Conservation (phyloP, 106 monocot genomes). For the Ottelia alismoides region DNA sequence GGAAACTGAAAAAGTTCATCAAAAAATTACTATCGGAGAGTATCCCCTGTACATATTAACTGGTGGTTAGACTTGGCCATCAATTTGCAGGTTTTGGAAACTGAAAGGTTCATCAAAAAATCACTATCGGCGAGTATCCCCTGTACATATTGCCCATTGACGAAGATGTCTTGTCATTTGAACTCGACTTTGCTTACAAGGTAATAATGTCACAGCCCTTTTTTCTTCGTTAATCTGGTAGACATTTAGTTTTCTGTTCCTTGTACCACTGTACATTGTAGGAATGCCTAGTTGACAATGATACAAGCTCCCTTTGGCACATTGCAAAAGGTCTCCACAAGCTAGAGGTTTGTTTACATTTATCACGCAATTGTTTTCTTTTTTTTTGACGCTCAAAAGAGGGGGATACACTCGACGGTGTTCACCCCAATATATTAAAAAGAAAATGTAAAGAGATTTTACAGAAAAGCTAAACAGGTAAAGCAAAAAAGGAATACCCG, state of each 20-base stretch:
- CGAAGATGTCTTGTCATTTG: slow-evolving; percentile 94
- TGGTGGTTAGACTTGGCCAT: too few relatives aligned
- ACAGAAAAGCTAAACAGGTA: too few relatives aligned
- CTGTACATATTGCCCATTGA: slow-evolving; percentile 79
- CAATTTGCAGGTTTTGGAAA: slow-evolving; percentile 90
- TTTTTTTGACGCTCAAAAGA: too few relatives aligned
- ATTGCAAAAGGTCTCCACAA: slow-evolving; percentile 95
- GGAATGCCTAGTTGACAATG: slow-evolving; percentile 87
- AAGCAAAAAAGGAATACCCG: too few relatives aligned
- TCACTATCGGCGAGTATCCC: slow-evolving; percentile 84
- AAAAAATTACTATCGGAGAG: slow-evolving; percentile 71
- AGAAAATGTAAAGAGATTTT: too few relatives aligned
- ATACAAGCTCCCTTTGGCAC: slow-evolving; percentile 96
- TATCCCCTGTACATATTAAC: slow-evolving; percentile 79
- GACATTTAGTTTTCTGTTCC: too few relatives aligned
- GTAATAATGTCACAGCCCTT: too few relatives aligned
- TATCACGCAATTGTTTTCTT: too few relatives aligned
- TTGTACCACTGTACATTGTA: too few relatives aligned
- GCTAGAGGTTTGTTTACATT: slow-evolving; percentile 86
- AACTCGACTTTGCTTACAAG: slow-evolving; percentile 71
- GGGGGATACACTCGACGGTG: too few relatives aligned
- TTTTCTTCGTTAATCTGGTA: too few relatives aligned
- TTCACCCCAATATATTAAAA: too few relatives aligned
- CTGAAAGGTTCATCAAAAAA: slow-evolving; percentile 64
- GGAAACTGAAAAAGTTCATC: slow-evolving; percentile 83